A percentile compares a stretch with the other conserved stretches of the same genome.
Evolutionary conservation across 495 filamentous ascomycete species (phyloP).

Genomic region (Rusavskia elegans): DNA sequence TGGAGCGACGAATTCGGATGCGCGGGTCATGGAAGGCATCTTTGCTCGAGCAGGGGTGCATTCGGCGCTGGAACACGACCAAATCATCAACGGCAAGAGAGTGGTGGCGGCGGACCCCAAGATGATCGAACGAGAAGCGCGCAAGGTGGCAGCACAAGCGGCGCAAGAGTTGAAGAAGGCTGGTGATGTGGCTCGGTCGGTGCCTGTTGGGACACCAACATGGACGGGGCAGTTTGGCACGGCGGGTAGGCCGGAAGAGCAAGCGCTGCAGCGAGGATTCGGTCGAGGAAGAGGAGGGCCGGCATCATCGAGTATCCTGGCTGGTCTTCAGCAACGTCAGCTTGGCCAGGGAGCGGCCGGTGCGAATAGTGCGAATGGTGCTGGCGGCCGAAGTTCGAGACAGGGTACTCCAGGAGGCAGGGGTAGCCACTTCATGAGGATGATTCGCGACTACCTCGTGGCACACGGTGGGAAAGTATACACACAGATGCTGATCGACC

Average conservation of each 20-base stretch:
- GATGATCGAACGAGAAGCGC: constrained; percentile 68
- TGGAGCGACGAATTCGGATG: constrained; percentile 31
- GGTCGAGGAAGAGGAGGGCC: constrained; percentile 24
- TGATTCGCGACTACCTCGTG: constrained; percentile 60
- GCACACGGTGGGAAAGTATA: constrained; percentile 55
- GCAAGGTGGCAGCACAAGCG: constrained; percentile 60
- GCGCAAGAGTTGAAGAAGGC: constrained; percentile 57
- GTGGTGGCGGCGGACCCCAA: constrained; percentile 48
- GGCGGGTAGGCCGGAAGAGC: constrained; percentile 40
- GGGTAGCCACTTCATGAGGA: constrained; percentile 44
- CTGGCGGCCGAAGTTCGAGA: constrained; percentile 13
- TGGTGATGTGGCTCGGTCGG: constrained; percentile 48
- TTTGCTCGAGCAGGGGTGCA: constrained; percentile 75
- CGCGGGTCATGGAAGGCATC: constrained; percentile 69
- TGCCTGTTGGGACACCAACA: constrained; percentile 73
- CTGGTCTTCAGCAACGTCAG: constrained; percentile 42
- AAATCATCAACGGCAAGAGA: constrained; percentile 58
- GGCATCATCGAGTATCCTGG: constrained; percentile 39
- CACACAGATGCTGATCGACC: constrained; percentile 63
- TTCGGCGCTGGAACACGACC: constrained; percentile 74
- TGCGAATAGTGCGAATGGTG: constrained; percentile 13
- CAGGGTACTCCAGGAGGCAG: neutral
- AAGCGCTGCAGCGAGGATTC: constrained; percentile 15
- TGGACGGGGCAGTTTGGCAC: constrained; percentile 81
- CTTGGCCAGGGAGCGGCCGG: constrained; percentile 20